Evolutionary conservation across 2,329 filamentous ascomycete genomes (phyloP).

Genomic region (Graphilbum sp.): DNA sequence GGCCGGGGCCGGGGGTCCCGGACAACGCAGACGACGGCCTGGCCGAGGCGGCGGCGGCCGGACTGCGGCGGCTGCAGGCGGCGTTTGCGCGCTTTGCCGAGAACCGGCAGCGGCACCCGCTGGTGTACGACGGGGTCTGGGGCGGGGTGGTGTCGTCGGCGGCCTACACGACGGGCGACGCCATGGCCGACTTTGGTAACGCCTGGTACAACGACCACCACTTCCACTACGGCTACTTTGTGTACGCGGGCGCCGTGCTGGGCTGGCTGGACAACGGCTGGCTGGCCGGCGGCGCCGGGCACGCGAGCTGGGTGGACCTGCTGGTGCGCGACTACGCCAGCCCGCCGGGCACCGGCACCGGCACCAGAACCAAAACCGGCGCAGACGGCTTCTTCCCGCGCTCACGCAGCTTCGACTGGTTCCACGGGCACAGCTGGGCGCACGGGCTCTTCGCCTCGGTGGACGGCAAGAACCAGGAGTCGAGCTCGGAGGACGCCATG

Average conservation of each 20-base stretch:
- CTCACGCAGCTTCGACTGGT: conserved; percentile 82
- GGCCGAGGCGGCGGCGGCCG: conserved; percentile 36
- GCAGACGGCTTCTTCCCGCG: conserved; percentile 65
- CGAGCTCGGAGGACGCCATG: conserved; percentile 80
- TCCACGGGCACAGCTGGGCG: conserved; percentile 86
- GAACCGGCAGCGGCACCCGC: conserved; percentile 50
- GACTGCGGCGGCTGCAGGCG: conserved; percentile 44
- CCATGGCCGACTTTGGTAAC: conserved; percentile 75
- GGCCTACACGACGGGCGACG: conserved; percentile 51
- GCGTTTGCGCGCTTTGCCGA: conserved; percentile 49
- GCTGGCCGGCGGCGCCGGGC: conserved; percentile 36
- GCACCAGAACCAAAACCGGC: no score
- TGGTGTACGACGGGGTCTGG: conserved; percentile 57
- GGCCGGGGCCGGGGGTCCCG: no score
- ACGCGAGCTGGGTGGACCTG: conserved; percentile 67
- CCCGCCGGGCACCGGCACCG: no score
- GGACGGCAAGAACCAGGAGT: conserved; percentile 75
- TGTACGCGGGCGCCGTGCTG: conserved; percentile 73
- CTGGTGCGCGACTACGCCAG: conserved; percentile 75
- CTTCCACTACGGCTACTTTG: conserved; percentile 76
- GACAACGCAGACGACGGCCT: no score
- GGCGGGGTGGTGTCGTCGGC: conserved; percentile 66
- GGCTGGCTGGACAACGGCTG: conserved; percentile 62
- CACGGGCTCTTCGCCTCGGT: conserved; percentile 55
- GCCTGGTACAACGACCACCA: conserved; percentile 66